Percentiles rank a stretch among this genome's conserved stretches.
Conservation (phyloP, 257 asterid species). For the Ajuga chamaepitys region DNA sequence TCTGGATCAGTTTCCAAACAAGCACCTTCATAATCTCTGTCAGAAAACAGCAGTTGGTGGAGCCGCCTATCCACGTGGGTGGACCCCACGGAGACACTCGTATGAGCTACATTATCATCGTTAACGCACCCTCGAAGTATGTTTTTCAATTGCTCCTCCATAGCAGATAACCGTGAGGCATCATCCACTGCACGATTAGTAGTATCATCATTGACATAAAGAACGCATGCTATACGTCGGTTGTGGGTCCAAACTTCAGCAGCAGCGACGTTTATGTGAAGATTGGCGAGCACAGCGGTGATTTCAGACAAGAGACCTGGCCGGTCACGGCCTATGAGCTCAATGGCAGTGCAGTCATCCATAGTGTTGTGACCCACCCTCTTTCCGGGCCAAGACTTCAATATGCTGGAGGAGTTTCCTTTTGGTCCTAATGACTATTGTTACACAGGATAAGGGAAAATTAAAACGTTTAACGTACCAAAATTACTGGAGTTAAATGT, state of each 20-base stretch:
- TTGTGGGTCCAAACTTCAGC: constrained; percentile 99
- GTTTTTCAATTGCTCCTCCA: constrained; percentile 81
- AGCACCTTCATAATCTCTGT: constrained; percentile 71
- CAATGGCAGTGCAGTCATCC: constrained; percentile 69
- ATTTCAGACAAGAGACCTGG: constrained; percentile 90
- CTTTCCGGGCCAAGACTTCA: constrained; percentile 58
- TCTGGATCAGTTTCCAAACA: constrained; percentile 25
- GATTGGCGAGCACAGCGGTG: constrained; percentile 77
- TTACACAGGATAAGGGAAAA: constrained; percentile 10
- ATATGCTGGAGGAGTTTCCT: constrained; percentile 58
- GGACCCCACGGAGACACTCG: constrained; percentile 61
- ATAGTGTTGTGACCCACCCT: constrained; percentile 53
- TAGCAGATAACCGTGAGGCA: constrained; percentile 48
- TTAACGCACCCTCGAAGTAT: constrained; percentile 52
- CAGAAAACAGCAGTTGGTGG: constrained; percentile 86
- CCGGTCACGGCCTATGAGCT: constrained; percentile 86
- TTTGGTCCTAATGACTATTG: constrained; percentile 79
- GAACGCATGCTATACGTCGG: constrained; percentile 81
- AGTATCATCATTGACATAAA: constrained; percentile 59
- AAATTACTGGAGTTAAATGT: not conserved
- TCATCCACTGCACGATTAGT: constrained; percentile 56
- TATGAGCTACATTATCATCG: constrained; percentile 38
- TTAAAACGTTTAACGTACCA: not conserved
- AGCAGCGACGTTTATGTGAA: constrained; percentile 69
- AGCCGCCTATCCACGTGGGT: constrained; percentile 83